A percentile compares a stretch with the other conserved stretches of the same genome.
phyloP scores from a whole-genome alignment of 2,329 filamentous ascomycete genomes.

The Xenoacremonium recifei region DNA sequence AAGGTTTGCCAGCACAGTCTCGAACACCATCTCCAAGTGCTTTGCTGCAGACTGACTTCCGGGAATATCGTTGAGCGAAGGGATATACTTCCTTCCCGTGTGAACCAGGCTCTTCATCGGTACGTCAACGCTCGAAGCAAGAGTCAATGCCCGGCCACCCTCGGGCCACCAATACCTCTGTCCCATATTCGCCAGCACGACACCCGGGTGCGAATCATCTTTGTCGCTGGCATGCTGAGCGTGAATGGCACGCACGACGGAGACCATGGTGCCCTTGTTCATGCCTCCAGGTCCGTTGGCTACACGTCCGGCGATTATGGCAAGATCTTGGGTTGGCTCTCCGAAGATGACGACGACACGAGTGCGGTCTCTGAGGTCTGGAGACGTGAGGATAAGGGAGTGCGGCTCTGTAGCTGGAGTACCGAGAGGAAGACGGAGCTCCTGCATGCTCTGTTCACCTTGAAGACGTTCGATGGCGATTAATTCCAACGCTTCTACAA shows the following conservation, averaged over 20 bases:
- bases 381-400: conserved; percentile 62
- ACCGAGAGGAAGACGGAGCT: conserved; percentile 60
- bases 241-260: conserved; percentile 53
- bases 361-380: conserved; percentile 52
- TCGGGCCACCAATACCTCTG: conserved; percentile 75
- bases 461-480: conserved; percentile 63
- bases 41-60: conserved; percentile 54
- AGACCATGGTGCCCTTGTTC: conserved; percentile 66
- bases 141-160: conserved; percentile 58
- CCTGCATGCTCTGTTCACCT: conserved; percentile 57
- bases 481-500: conserved; percentile 58
- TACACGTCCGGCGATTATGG: conserved; percentile 69
- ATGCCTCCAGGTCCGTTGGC: conserved; percentile 64
- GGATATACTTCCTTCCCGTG: conserved; percentile 48
- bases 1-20: conserved; percentile 54
- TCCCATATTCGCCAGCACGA: conserved; percentile 77
- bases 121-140: conserved; percentile 53
- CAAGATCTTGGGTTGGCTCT: conserved; percentile 69
- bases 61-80: conserved; percentile 58
- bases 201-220: conserved; percentile 45
- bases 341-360: conserved; percentile 75
- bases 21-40: conserved; percentile 69
- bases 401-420: conserved; percentile 50
- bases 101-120: conserved; percentile 65
- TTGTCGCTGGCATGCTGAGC: conserved; percentile 31